A percentile compares a stretch with the other conserved stretches of the same genome.
These are phyloP conservation scores for Haplographium delicatum DNA, from an alignment of 495 filamentous ascomycete genomes.

Conservation along the genomic window DNA sequence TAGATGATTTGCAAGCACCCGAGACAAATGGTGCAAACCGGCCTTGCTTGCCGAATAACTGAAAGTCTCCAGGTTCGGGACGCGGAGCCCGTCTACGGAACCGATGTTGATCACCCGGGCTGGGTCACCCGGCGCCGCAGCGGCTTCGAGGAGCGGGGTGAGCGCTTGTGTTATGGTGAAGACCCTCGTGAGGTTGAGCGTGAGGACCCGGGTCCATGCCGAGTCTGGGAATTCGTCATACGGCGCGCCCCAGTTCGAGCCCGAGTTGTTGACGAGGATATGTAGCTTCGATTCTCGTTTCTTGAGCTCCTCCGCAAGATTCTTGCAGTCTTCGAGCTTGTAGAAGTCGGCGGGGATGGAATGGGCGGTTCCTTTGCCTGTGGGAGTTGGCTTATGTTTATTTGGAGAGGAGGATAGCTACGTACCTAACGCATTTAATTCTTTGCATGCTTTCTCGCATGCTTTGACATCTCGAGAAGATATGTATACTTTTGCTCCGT, in stretches of 20 bases:
- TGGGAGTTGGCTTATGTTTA: background rate
- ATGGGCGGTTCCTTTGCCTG: constrained; percentile 52
- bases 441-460: constrained; percentile 51
- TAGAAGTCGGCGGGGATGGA: constrained; percentile 69
- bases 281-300: constrained; percentile 64
- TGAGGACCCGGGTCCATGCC: constrained; percentile 69
- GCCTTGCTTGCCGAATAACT: constrained; percentile 72
- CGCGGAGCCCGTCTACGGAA: constrained; percentile 61
- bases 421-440: constrained; percentile 54
- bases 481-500: constrained; percentile 81
- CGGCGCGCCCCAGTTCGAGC: constrained; percentile 64
- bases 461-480: constrained; percentile 63
- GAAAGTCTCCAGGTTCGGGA: constrained; percentile 67
- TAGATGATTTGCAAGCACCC: constrained; percentile 66
- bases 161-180: constrained; percentile 73
- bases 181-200: constrained; percentile 73
- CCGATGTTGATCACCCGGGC: constrained; percentile 73
- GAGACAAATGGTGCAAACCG: constrained; percentile 64
- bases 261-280: constrained; percentile 77
- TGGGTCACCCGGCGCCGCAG: constrained; percentile 39
- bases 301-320: constrained; percentile 56
- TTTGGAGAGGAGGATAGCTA: background rate
- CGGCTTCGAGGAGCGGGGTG: constrained; percentile 61
- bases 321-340: constrained; percentile 63
- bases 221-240: constrained; percentile 62